Conservation (phyloP, 1,284 basidiomycete species). For the Tylopilus orsonianus region DNA sequence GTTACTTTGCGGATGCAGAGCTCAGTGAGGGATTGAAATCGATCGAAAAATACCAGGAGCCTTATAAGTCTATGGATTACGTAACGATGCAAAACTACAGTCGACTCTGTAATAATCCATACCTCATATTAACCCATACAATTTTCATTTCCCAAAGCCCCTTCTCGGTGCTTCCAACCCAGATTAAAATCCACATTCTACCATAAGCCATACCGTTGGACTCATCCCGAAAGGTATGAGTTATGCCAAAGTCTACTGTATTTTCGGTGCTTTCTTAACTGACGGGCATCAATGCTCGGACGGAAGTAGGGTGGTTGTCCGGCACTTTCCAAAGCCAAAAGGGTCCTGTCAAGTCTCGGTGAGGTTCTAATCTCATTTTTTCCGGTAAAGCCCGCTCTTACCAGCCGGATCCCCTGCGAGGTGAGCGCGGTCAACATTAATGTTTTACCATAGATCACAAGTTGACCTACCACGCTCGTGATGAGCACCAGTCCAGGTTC, state of each 20-base stretch:
- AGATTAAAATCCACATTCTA: too few species aligned
- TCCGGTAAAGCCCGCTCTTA: slow-evolving; percentile 29
- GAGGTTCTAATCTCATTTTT: not conserved
- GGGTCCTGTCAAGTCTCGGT: slow-evolving; percentile 20
- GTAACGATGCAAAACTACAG: slow-evolving; percentile 11
- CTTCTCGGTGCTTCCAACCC: too few species aligned
- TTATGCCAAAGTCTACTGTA: too few species aligned
- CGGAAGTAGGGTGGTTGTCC: slow-evolving; percentile 9
- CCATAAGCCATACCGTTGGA: too few species aligned
- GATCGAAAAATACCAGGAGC: not conserved
- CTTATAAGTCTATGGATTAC: slow-evolving; percentile 12
- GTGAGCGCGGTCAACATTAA: not conserved
- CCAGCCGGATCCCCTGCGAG: slow-evolving; percentile 57
- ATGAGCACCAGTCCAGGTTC: slow-evolving; percentile 61
- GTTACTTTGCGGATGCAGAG: slow-evolving; percentile 42
- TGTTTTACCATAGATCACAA: not conserved
- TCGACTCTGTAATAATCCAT: too few species aligned
- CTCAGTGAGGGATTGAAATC: slow-evolving; percentile 35
- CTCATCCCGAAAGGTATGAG: too few species aligned
- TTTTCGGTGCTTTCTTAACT: too few species aligned
- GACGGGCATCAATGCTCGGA: slow-evolving; percentile 12
- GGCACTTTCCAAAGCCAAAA: slow-evolving; percentile 33
- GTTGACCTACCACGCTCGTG: slow-evolving; percentile 51
- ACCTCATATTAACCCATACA: too few species aligned
- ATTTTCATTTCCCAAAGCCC: too few species aligned